phyloP scores from a whole-genome alignment of 1,284 basidiomycete species.

The Paramarasmius palmivorus region DNA sequence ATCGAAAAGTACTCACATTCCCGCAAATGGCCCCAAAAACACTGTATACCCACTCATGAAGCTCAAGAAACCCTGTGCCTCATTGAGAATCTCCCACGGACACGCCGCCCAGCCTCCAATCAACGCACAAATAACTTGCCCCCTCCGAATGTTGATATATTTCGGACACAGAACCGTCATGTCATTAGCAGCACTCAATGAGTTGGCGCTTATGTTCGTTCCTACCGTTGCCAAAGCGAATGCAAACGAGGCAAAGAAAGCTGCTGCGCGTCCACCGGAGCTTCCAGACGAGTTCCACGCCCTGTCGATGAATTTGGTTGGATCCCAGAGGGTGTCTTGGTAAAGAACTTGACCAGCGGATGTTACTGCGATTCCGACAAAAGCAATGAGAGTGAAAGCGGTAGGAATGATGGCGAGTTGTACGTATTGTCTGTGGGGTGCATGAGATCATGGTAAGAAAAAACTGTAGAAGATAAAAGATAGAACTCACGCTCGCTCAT shows the following conservation, averaged over 20 bases:
- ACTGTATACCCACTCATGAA: conserved; percentile 75
- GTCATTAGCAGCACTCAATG: conserved; percentile 76
- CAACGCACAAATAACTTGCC: conserved; percentile 72
- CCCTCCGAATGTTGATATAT: conserved; percentile 76
- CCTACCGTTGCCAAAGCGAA: conserved; percentile 46
- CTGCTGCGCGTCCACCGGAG: conserved; percentile 62
- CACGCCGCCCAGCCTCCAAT: conserved; percentile 67
- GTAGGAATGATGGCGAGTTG: conserved; percentile 72
- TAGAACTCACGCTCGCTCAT: conserved; percentile 50
- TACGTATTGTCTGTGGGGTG: conserved; percentile 53
- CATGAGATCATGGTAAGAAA: conserved; percentile 4
- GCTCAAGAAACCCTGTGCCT: conserved; percentile 48
- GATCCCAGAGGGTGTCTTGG: conserved; percentile 54
- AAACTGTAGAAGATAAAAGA: conserved; percentile 1
- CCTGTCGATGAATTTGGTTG: conserved; percentile 55
- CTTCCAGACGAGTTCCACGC: not conserved
- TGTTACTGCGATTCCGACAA: conserved; percentile 66
- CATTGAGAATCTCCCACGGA: conserved; percentile 61
- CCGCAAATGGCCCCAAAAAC: conserved; percentile 73
- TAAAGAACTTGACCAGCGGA: conserved; percentile 66
- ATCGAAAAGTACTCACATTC: conserved; percentile 44
- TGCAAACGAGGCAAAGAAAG: conserved; percentile 73
- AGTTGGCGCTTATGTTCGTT: conserved; percentile 77
- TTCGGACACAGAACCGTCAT: conserved; percentile 66
- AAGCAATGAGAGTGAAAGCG: conserved; percentile 60